Base-by-base conservation (phyloP, 805 yeast genomes). In the Wickerhamomyces strasburgensis region DNA sequence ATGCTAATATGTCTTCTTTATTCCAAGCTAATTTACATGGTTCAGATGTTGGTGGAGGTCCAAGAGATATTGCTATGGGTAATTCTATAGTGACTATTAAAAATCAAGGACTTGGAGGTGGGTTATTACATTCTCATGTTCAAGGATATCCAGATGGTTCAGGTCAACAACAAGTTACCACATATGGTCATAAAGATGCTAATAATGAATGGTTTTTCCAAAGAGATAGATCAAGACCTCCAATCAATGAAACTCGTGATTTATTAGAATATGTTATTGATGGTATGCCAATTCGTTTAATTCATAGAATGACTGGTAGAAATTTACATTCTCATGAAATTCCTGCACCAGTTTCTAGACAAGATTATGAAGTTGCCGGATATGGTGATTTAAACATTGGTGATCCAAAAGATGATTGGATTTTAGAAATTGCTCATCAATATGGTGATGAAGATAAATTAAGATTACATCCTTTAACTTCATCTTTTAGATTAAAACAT, bases 11-110 rank as follows among this genome's bases (percentile, higher is more conserved):
- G 84, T 79, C 87, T 9, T 80, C 90, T 1, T 64, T 84, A 47
- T 84, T 84, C 69, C 94, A 84, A 63, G 90, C 93, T 31, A 78
- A 79, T 56, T 71, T 84, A 57, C 61, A 62, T 13, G 86, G 84
- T 32, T 72, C 85, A 10, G 76, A 72, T 37, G 78, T 84, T 30
- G 73, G 69, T 23, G 65, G 60, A 18, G 84, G 82, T 25, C 83
- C 90, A 37, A 70, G 93, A 62, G 82, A 80, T 46, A 67, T 84
- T 14, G 60, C 80, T 3, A 60, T 71, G 39, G 86, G 77, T 14
- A 75, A 69, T 53, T 75, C 78, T 4, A 41, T 49, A 8, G 48
- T 67, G 31, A 63, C 71, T 1, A 47, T 67, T 21, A 60, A 69
- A 61, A 69, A 85, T 9, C 90, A 84, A 51, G 93, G 93, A 6